Evolutionary conservation across 192 early-diverging fungal species (phyloP), one percentile per base, ranked within the genome.

Genomic region (Dissophora globulifera): DNA sequence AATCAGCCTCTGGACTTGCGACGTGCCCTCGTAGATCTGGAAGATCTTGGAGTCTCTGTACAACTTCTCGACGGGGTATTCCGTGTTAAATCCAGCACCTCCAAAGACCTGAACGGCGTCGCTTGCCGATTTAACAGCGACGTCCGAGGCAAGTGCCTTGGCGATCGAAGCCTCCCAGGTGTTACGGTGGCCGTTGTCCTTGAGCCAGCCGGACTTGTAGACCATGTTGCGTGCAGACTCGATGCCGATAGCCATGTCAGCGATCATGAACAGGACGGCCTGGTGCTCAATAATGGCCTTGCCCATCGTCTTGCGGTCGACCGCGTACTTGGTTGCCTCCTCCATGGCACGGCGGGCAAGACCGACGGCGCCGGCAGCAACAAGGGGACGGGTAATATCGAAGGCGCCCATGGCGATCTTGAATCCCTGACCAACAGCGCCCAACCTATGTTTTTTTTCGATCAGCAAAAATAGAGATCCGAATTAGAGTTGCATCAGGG

Each of bases 41-140:
- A 96, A 96, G 72, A 96, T 95, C 84, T 94, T 94, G 59, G 93
- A 92, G 58, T 94, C 93, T 58, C 94, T 87, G 89, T 94, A 94
- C 41, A 98, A 83, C 84, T 98, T 98, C 81, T 98, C 96, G 15
- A 98, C 95, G 0, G 94, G 94, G 81, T 96, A 96, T 74, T 98
- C 94, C 31, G 78, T 85, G 67, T 86, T 81, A 75, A 86, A 89
- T 9, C 92, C 94, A 69, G 93, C 94, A 49, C 96, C 95, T 45
- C 96, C 96, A 88, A 96, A 96, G 69, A 98, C 94, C 80, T 98
- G 96, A 20, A 96, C 94, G 1, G 96, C 96, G 79, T 96, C 95
- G 10, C 91, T 80, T 6, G 92, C 91, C 45, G 86, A 82, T 78
- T 91, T 93, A 79, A 92, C 91, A 22, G 92, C 92, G 1, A 91